phyloP scores from a whole-genome alignment of 495 filamentous ascomycete genomes.

The Cladorrhinum samala region DNA sequence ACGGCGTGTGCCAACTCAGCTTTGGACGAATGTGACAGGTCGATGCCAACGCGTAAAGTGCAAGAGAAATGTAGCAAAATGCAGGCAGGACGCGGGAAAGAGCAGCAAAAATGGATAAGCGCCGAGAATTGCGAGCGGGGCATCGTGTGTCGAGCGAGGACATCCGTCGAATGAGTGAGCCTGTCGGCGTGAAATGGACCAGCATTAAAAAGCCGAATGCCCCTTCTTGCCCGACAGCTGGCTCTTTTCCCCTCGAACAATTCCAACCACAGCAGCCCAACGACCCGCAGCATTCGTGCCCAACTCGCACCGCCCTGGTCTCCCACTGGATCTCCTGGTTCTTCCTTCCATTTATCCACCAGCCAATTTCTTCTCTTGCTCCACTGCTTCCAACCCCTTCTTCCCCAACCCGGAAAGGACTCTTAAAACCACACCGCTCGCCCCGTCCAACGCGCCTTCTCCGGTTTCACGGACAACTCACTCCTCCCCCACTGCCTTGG shows the following conservation, averaged over 20 bases:
- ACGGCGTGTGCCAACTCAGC: constrained; percentile 28
- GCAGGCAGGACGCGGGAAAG: constrained; percentile 17
- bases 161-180: neutral
- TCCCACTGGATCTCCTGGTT: constrained; percentile 6
- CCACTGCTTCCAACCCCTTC: neutral
- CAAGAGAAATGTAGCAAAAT: constrained; percentile 16
- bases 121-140: constrained; percentile 15
- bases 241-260: constrained; percentile 26
- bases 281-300: constrained; percentile 38
- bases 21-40: constrained; percentile 25
- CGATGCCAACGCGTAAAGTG: constrained; percentile 11
- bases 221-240: constrained; percentile 44
- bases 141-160: neutral
- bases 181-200: constrained; percentile 7
- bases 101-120: constrained; percentile 9
- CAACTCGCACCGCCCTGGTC: constrained; percentile 24
- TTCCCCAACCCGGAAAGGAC: neutral
- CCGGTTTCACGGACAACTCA: neutral
- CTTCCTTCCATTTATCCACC: neutral
- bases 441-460: neutral
- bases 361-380: constrained; percentile 3
- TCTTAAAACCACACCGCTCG: constrained; percentile 7
- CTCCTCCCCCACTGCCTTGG: neutral
- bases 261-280: constrained; percentile 39
- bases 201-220: constrained; percentile 43